phyloP scores from a whole-genome alignment of 306 rosid species.

The Sechiopsis laciniata region DNA sequence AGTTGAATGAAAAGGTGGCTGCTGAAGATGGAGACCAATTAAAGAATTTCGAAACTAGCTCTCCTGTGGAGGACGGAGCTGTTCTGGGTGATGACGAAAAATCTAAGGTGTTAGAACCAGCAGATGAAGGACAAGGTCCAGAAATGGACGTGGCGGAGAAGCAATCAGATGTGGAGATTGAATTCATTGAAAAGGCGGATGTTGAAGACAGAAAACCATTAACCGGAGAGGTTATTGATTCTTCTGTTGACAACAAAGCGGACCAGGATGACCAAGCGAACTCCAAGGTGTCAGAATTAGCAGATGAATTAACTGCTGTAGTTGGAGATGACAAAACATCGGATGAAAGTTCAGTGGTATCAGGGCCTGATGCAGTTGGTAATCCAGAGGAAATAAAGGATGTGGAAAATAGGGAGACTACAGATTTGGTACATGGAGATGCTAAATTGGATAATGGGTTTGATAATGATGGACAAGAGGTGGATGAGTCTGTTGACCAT shows the following conservation, averaged over 20 bases:
- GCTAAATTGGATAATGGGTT: slow-evolving; percentile 41
- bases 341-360: slow-evolving; percentile 25
- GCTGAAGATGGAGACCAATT: slow-evolving; percentile 13
- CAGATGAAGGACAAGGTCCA: slow-evolving; percentile 15
- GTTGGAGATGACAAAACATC: slow-evolving; percentile 26
- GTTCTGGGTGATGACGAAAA: slow-evolving; percentile 16
- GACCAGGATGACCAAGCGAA: slow-evolving; percentile 16
- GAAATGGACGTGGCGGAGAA: slow-evolving; percentile 18
- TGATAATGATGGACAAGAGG: slow-evolving; percentile 13
- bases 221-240: background rate
- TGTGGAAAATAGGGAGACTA: slow-evolving; percentile 31
- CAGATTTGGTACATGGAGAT: slow-evolving; percentile 30
- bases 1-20: slow-evolving; percentile 28
- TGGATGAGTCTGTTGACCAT: slow-evolving; percentile 23
- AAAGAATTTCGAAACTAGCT: background rate
- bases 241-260: background rate
- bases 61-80: background rate
- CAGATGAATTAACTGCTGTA: slow-evolving; percentile 19
- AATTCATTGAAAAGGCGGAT: slow-evolving; percentile 25
- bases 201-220: slow-evolving; percentile 11
- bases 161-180: slow-evolving; percentile 18
- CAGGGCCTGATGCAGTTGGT: slow-evolving; percentile 42
- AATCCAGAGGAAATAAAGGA: slow-evolving; percentile 36
- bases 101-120: slow-evolving; percentile 23
- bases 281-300: slow-evolving; percentile 26